Conservation (phyloP, 768 basidiomycete genomes). For the Naganishia friedmannii region DNA sequence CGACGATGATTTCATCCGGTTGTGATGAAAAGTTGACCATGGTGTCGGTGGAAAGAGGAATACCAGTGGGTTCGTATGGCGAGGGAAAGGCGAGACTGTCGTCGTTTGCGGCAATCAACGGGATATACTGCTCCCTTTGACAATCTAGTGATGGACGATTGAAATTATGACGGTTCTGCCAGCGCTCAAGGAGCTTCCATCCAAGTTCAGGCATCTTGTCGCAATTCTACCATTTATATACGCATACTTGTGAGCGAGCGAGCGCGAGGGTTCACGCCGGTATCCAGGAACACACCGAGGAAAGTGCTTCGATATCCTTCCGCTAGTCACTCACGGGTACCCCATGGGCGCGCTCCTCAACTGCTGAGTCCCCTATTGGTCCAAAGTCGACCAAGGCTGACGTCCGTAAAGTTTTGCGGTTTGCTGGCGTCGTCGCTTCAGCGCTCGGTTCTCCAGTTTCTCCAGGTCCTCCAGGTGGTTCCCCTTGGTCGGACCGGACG, state of each 20-base stretch:
- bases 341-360: neutral
- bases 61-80: conserved; percentile 9
- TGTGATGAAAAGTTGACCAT: conserved; percentile 13
- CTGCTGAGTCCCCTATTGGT: neutral
- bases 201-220: conserved; percentile 10
- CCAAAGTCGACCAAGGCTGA: neutral
- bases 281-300: neutral
- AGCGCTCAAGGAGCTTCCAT: conserved; percentile 4
- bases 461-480: neutral
- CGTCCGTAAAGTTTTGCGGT: neutral
- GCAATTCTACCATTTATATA: neutral
- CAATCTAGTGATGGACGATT: conserved; percentile 3
- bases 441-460: too few species aligned
- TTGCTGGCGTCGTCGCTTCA: neutral
- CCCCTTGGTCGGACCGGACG: neutral
- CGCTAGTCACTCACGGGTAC: neutral
- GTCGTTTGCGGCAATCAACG: neutral
- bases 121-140: conserved; percentile 9
- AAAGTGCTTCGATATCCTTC: neutral
- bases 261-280: neutral
- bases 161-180: neutral
- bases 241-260: neutral
- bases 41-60: conserved; percentile 8
- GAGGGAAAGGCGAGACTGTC: neutral
- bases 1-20: conserved; percentile 12